Base-by-base conservation (phyloP, 2,329 filamentous ascomycete genomes). In the Hypomyces perniciosus region DNA sequence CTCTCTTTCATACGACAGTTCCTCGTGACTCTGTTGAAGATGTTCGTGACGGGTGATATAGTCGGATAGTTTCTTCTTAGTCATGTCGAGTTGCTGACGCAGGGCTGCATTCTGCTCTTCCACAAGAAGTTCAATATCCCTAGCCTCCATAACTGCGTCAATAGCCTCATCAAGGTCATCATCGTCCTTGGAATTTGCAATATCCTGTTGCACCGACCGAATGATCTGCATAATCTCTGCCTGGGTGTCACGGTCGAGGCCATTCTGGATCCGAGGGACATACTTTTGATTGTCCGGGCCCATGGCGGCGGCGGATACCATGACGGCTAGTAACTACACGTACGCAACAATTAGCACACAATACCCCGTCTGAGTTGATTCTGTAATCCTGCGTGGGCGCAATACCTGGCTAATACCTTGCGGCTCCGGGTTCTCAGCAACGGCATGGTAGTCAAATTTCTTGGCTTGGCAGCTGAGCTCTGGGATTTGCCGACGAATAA, bases 1-100 rank as follows among this genome's bases (percentile, higher is more conserved):
- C 53, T 81, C 77, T 48, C 83, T 80, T 60, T 86, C 76, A 44
- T 79, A 76, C 58, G 85, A 79, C 42, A 87, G 68, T 56, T 83
- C 79, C 55, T 89, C 84, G 55, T 88, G 75, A 46, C 76, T 82
- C 54, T 78, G 74, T 57, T 83, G 77, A 13, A 85, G 68, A 60
- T 79, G 74, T 51, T 83, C 81, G 45, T 84, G 70, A 20, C 81
- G 76, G 5, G 80, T 77, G 50, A 79, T 77, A 54, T 81, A 75
- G 62, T 83, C 78, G 40, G 79, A 81, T 50, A 80, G 73, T 38
- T 74, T 74, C 61, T 81, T 83, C 57, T 73, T 79, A 40, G 79
- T 69, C 5, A 69, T 66, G 12, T 81, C 78, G 33, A 77, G 71
- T 57, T 80, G 73, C 49, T 72, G 71, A 44, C 75, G 71, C 34